Conservation (phyloP, 805 yeast genomes). For the Ogataea naganishii region DNA sequence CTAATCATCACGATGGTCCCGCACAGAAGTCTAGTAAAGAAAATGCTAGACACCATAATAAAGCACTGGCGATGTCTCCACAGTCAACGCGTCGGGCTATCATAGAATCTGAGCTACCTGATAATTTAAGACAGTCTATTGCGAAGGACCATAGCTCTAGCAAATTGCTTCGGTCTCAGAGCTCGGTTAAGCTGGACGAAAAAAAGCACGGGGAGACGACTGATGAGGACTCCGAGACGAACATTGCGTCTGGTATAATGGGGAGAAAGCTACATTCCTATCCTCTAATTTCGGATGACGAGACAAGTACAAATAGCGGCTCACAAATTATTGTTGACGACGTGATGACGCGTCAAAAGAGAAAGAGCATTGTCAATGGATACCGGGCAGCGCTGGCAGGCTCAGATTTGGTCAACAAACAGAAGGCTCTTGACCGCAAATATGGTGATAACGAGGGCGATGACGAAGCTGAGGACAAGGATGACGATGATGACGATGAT, state of each 20-base stretch:
- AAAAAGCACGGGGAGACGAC: neutral
- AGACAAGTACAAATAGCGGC: no score
- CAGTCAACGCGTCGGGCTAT: slow-evolving; percentile 2
- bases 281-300: no score
- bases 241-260: slow-evolving; percentile 20
- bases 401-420: neutral
- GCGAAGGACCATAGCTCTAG: slow-evolving; percentile 1
- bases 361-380: no score
- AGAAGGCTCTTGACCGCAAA: slow-evolving; percentile 1
- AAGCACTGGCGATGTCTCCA: slow-evolving; percentile 1
- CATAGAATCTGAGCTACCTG: slow-evolving; percentile 1
- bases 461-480: slow-evolving; percentile 1
- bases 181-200: neutral
- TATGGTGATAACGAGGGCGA: slow-evolving; percentile 9
- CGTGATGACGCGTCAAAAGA: no score
- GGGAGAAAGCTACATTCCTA: slow-evolving; percentile 18
- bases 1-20: neutral
- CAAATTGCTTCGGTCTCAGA: neutral
- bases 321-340: no score
- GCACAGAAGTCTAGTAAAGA: neutral
- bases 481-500: slow-evolving; percentile 9
- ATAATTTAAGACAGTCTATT: slow-evolving; percentile 1
- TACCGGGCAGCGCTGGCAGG: neutral
- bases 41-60: neutral
- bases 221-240: neutral